A percentile compares a stretch with the other conserved stretches of the same genome.
Conservation (phyloP, 805 yeast species). For the Myxozyma melibiosi region DNA sequence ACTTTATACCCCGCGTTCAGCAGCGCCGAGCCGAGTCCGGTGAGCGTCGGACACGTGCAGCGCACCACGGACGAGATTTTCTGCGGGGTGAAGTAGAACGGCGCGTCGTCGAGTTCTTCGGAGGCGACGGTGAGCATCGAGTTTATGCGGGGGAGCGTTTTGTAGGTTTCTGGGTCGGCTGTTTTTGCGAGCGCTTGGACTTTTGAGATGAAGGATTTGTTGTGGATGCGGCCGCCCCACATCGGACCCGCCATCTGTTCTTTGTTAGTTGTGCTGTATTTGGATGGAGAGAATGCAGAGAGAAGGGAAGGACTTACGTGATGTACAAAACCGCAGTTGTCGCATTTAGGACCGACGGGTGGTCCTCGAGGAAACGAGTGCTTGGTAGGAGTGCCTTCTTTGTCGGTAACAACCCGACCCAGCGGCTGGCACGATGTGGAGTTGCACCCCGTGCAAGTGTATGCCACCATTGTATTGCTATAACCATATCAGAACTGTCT, state of each 20-base stretch:
- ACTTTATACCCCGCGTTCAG: constrained; percentile 82
- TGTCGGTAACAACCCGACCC: constrained; percentile 56
- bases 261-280: background rate
- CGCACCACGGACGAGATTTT: constrained; percentile 73
- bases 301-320: constrained; percentile 50
- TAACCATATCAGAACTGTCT: background rate
- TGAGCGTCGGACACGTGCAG: constrained; percentile 80
- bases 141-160: constrained; percentile 78
- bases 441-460: constrained; percentile 88
- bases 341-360: constrained; percentile 62
- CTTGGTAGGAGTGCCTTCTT: constrained; percentile 45
- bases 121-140: constrained; percentile 90
- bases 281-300: background rate
- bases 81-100: constrained; percentile 84
- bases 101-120: constrained; percentile 65
- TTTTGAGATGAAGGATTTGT: constrained; percentile 63
- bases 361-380: constrained; percentile 69
- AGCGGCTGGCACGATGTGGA: constrained; percentile 68
- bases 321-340: constrained; percentile 66
- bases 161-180: constrained; percentile 61
- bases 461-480: constrained; percentile 72
- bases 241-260: constrained; percentile 81
- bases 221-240: constrained; percentile 87
- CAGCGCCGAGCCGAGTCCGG: constrained; percentile 70
- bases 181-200: constrained; percentile 57